Percentiles rank a stretch among this genome's conserved stretches.
These are phyloP conservation scores for Ganoderma sinense DNA, from an alignment of 1,284 basidiomycete genomes.

Conservation along the genomic window DNA sequence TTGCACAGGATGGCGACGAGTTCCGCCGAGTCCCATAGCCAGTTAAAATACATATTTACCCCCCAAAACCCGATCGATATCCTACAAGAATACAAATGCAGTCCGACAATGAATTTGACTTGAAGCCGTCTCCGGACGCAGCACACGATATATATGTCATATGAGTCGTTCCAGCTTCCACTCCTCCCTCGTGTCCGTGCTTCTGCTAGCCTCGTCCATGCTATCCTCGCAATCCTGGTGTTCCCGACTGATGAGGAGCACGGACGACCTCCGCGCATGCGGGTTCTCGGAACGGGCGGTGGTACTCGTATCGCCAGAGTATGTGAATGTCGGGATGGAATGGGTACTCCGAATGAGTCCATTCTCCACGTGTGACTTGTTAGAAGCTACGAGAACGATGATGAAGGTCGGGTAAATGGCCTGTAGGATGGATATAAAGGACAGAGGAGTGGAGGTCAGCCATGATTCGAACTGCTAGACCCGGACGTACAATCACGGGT, in stretches of 20 bases:
- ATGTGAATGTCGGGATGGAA: not conserved
- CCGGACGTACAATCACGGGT: not conserved
- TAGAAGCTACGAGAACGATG: not conserved
- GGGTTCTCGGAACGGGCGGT: not conserved
- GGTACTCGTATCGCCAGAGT: too few relatives aligned
- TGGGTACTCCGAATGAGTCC: not conserved
- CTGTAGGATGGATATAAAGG: not conserved
- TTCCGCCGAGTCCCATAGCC: too few relatives aligned
- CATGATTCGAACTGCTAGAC: not conserved
- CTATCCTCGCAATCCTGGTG: not conserved
- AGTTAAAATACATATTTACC: too few relatives aligned
- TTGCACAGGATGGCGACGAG: too few relatives aligned
- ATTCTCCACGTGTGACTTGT: not conserved
- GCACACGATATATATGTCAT: too few relatives aligned
- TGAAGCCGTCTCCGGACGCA: too few relatives aligned
- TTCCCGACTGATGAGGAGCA: not conserved
- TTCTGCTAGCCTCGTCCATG: not conserved
- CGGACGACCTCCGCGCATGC: not conserved
- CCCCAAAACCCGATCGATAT: too few relatives aligned
- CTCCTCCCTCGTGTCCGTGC: not conserved
- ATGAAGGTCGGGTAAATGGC: slow-evolving; percentile 1
- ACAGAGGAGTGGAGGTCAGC: not conserved
- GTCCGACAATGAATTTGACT: too few relatives aligned
- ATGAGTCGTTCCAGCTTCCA: not conserved
- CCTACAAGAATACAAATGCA: too few relatives aligned